Conservation (phyloP, 1,284 basidiomycete genomes). For the Coriolopsis trogii region DNA sequence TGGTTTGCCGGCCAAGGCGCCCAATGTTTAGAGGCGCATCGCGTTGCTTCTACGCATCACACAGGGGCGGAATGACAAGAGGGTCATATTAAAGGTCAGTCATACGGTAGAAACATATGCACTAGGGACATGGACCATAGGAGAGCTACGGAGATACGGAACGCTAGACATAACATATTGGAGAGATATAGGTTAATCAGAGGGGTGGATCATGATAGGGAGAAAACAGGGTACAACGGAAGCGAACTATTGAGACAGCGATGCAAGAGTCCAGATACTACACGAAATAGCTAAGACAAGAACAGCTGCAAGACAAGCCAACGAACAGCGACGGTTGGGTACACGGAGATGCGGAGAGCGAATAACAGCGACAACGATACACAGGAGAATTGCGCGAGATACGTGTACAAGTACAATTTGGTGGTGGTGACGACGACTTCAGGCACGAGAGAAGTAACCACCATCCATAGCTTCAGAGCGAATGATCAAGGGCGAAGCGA, state of each 20-base stretch:
- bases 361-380: neutral
- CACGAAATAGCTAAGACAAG: neutral
- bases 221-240: too few relatives aligned
- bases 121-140: too few relatives aligned
- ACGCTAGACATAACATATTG: too few relatives aligned
- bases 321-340: neutral
- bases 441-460: slow-evolving; percentile 12
- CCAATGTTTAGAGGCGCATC: too few relatives aligned
- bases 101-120: too few relatives aligned
- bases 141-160: too few relatives aligned
- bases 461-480: slow-evolving; percentile 7
- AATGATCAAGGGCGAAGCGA: slow-evolving; percentile 15
- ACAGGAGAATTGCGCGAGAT: neutral
- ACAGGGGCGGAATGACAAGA: too few relatives aligned
- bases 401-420: neutral
- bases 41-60: too few relatives aligned
- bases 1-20: too few relatives aligned
- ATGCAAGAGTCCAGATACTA: neutral
- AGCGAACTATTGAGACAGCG: neutral
- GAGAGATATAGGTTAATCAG: too few relatives aligned
- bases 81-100: too few relatives aligned
- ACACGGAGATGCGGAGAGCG: neutral
- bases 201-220: too few relatives aligned
- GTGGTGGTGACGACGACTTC: neutral
- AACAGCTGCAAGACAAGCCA: neutral